These are phyloP conservation scores for Alternaria brassicicola DNA, from an alignment of 2,329 filamentous ascomycete genomes.

Conservation along the genomic window DNA sequence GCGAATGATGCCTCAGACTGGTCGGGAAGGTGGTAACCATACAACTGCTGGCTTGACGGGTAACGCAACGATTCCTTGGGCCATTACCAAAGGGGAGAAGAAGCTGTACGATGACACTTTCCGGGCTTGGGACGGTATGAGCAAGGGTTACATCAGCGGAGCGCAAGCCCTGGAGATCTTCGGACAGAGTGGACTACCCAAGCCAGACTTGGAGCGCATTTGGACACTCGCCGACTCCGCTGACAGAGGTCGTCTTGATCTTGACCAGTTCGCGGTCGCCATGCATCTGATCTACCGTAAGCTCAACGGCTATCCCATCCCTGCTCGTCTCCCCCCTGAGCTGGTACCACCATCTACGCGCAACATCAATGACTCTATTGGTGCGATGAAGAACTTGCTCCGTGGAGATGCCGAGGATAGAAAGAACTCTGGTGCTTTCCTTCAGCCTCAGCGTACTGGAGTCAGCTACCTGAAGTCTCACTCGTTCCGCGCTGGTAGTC, in stretches of 20 bases:
- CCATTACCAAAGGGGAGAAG: conserved; percentile 98
- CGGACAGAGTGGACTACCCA: conserved; percentile 91
- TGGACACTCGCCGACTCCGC: conserved; percentile 95
- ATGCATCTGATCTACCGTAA: conserved; percentile 99
- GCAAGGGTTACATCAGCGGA: conserved; percentile 89
- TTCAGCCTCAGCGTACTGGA: conserved; percentile 95
- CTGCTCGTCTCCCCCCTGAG: conserved; percentile 85
- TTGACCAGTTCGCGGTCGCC: conserved; percentile 96
- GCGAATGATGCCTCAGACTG: conserved; percentile 96
- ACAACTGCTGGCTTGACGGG: conserved; percentile 87
- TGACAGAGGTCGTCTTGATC: conserved; percentile 90
- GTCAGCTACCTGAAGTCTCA: conserved; percentile 97
- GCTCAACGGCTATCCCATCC: conserved; percentile 92
- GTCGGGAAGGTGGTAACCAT: conserved; percentile 78
- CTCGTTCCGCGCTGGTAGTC: conserved; percentile 76
- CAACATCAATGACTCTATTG: conserved; percentile 91
- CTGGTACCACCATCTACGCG: conserved; percentile 92
- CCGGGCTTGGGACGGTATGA: conserved; percentile 93
- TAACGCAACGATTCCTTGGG: conserved; percentile 96
- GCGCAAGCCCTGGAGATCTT: conserved; percentile 96
- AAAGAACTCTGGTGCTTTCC: conserved; percentile 85
- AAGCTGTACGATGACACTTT: conserved; percentile 95
- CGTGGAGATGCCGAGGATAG: conserved; percentile 87
- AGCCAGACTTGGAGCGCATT: conserved; percentile 85
- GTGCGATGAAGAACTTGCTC: conserved; percentile 87